Conservation (phyloP, 164 flowering plant species). For the Annona squamosa region DNA sequence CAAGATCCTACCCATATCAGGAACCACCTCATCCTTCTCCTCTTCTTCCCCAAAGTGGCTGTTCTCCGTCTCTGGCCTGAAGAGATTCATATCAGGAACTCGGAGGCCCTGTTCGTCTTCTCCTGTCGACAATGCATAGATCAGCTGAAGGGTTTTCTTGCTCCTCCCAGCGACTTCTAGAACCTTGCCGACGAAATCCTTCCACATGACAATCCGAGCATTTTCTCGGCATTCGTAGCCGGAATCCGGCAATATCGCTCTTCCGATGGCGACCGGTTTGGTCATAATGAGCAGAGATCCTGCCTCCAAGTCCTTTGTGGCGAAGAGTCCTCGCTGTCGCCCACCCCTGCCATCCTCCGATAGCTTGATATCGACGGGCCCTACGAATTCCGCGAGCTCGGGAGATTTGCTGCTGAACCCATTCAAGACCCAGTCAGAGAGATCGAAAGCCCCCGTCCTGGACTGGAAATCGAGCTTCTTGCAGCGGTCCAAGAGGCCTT, state of each 20-base stretch:
- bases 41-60: background rate
- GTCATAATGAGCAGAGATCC: conserved; percentile 67
- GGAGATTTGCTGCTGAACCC: conserved; percentile 58
- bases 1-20: conserved; percentile 39
- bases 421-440: conserved; percentile 67
- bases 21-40: conserved; percentile 5
- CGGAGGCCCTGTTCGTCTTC: conserved; percentile 51
- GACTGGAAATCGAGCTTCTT: conserved; percentile 62
- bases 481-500: conserved; percentile 55
- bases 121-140: conserved; percentile 44
- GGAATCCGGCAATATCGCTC: conserved; percentile 52
- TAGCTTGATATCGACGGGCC: conserved; percentile 52
- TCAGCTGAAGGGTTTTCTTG: conserved; percentile 27
- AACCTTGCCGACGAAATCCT: conserved; percentile 62
- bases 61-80: conserved; percentile 49
- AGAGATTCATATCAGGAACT: conserved; percentile 52
- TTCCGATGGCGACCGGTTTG: conserved; percentile 62
- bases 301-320: conserved; percentile 52
- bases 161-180: conserved; percentile 36
- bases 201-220: conserved; percentile 81
- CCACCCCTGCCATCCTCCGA: conserved; percentile 57
- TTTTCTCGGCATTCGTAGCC: conserved; percentile 36
- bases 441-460: conserved; percentile 63
- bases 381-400: conserved; percentile 64
- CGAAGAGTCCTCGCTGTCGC: conserved; percentile 48